Evolutionary conservation across 2,329 filamentous ascomycete species (phyloP).

Genomic region (Paracoccidioides brasiliensis): DNA sequence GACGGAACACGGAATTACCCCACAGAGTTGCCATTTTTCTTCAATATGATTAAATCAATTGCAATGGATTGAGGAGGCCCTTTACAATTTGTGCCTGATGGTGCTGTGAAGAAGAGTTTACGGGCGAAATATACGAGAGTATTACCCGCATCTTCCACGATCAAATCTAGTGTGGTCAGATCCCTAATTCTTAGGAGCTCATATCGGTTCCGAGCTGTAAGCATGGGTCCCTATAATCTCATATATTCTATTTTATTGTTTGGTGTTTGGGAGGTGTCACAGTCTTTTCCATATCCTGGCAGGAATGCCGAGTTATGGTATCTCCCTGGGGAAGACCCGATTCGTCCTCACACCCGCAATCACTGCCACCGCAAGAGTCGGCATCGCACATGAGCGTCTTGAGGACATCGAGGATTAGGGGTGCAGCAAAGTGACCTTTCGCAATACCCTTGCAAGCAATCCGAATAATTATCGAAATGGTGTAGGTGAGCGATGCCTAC

Average conservation of each 20-base stretch:
- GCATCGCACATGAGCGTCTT: background rate
- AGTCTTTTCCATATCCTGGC: too few relatives aligned
- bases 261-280: background rate
- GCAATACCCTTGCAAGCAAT: background rate
- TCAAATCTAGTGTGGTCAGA: too few relatives aligned
- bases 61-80: too few relatives aligned
- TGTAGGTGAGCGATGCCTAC: background rate
- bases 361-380: background rate
- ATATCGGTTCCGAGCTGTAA: background rate
- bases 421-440: background rate
- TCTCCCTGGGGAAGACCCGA: background rate
- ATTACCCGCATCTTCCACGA: too few relatives aligned
- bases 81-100: too few relatives aligned
- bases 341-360: background rate
- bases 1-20: too few relatives aligned
- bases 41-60: too few relatives aligned
- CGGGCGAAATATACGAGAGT: too few relatives aligned
- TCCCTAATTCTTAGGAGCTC: background rate
- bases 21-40: too few relatives aligned
- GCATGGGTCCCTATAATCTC: constrained; percentile 1
- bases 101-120: too few relatives aligned
- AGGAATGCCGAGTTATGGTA: background rate
- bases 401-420: background rate
- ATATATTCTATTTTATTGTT: background rate
- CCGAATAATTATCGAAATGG: background rate